Evolutionary conservation across 139 green algal species (phyloP).

Genomic region (Chlorella sp.): DNA sequence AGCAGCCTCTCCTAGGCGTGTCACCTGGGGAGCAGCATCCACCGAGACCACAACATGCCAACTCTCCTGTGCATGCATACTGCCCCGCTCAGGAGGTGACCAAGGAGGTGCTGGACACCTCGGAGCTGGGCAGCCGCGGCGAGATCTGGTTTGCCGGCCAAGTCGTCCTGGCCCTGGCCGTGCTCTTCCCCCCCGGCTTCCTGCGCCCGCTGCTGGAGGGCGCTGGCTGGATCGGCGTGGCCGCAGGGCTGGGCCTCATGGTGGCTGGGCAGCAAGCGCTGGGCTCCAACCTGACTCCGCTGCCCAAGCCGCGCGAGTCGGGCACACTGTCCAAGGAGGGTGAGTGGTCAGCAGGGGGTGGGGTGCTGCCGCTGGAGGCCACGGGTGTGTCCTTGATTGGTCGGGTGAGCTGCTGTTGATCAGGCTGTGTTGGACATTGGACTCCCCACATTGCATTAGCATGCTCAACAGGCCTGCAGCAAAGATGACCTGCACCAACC

Average conservation of each 20-base stretch:
- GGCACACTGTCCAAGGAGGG: conserved; percentile 38
- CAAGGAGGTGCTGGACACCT: conserved; percentile 49
- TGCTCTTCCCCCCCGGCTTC: conserved; percentile 50
- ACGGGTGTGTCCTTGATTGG: too few relatives aligned
- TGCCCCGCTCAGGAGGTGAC: conserved; percentile 67
- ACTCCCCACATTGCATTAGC: too few relatives aligned
- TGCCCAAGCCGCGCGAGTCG: conserved; percentile 56
- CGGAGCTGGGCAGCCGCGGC: conserved; percentile 54
- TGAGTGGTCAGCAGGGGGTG: too few relatives aligned
- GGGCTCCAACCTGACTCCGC: conserved; percentile 58
- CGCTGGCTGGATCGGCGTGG: neutral
- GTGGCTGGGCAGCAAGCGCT: conserved; percentile 51
- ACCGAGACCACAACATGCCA: too few relatives aligned
- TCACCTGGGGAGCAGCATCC: too few relatives aligned
- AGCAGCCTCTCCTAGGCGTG: too few relatives aligned
- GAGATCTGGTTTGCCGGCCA: conserved; percentile 58
- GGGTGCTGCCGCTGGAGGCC: too few relatives aligned
- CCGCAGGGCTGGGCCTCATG: conserved; percentile 58
- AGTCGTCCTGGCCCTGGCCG: conserved; percentile 32
- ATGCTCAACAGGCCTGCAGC: too few relatives aligned
- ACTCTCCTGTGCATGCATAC: too few relatives aligned
- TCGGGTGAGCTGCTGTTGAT: too few relatives aligned
- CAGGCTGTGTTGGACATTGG: too few relatives aligned
- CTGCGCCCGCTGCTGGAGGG: conserved; percentile 12
- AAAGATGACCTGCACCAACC: too few relatives aligned